Percentiles rank a stretch among this genome's conserved stretches.
Evolutionary conservation across 139 green algal species (phyloP).

Genomic region (Chlamydomonas sp.): DNA sequence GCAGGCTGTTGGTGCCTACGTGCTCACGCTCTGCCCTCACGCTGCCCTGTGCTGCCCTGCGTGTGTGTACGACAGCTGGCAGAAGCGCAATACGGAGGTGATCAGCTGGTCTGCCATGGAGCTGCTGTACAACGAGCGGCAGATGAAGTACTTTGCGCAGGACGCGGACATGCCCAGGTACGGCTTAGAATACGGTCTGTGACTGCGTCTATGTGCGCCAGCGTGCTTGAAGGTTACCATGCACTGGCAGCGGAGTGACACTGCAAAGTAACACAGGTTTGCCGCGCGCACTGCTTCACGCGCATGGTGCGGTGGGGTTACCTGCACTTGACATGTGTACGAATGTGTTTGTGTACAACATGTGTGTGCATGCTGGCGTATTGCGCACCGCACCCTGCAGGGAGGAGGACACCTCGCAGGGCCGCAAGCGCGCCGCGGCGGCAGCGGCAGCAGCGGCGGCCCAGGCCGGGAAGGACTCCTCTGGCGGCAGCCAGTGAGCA

Average conservation of each 20-base stretch:
- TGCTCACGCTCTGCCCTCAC: background rate
- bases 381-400: background rate
- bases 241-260: background rate
- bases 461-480: background rate
- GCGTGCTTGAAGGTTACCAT: background rate
- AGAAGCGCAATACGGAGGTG: slow-evolving; percentile 40
- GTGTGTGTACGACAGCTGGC: slow-evolving; percentile 39
- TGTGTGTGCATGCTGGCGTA: background rate
- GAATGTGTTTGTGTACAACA: background rate
- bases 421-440: slow-evolving; percentile 2
- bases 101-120: slow-evolving; percentile 55
- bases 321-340: background rate
- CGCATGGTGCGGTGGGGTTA: background rate
- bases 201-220: background rate
- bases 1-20: background rate
- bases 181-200: background rate
- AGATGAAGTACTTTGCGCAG: slow-evolving; percentile 41
- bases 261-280: background rate
- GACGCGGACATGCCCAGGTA: slow-evolving; percentile 56
- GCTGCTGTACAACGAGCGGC: slow-evolving; percentile 55
- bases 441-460: background rate
- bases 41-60: background rate
- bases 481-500: background rate
- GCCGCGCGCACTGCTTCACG: background rate
- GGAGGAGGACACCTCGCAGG: slow-evolving; percentile 21